phyloP scores from a whole-genome alignment of 1,284 basidiomycete genomes.

The Heliocybe sulcata region DNA sequence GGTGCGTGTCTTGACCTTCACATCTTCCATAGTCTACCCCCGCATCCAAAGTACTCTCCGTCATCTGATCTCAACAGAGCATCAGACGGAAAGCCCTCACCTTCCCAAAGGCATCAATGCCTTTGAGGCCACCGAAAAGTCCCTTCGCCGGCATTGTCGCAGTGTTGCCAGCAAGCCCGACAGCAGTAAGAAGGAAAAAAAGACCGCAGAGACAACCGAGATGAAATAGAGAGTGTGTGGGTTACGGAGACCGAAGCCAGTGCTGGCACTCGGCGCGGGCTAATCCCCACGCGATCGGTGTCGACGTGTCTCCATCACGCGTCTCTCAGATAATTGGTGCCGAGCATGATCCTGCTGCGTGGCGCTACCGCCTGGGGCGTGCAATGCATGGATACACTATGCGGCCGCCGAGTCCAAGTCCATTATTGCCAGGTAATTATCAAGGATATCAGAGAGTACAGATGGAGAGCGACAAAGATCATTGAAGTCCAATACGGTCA shows the following conservation, averaged over 20 bases:
- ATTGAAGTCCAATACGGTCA: conserved; percentile 50
- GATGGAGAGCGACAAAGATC: background rate
- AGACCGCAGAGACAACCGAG: conserved; percentile 13
- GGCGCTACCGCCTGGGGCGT: too few species aligned
- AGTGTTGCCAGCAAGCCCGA: conserved; percentile 8
- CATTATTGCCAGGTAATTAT: background rate
- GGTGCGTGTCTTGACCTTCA: conserved; percentile 94
- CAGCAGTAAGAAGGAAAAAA: conserved; percentile 14
- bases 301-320: conserved; percentile 3
- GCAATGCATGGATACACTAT: background rate
- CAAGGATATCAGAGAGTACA: background rate
- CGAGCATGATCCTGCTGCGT: background rate
- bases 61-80: background rate
- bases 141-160: conserved; percentile 49
- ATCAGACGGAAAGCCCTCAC: conserved; percentile 33
- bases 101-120: conserved; percentile 98
- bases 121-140: conserved; percentile 66
- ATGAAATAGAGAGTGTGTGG: conserved; percentile 16
- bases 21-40: conserved; percentile 89
- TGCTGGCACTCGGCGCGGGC: background rate
- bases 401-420: background rate
- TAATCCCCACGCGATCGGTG: background rate
- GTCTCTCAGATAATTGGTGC: background rate
- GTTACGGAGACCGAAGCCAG: background rate
- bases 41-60: background rate